Evolutionary conservation across 2,329 filamentous ascomycete species (phyloP), one percentile per base, ranked within the genome.

Genomic region (Fusarium sp.): DNA sequence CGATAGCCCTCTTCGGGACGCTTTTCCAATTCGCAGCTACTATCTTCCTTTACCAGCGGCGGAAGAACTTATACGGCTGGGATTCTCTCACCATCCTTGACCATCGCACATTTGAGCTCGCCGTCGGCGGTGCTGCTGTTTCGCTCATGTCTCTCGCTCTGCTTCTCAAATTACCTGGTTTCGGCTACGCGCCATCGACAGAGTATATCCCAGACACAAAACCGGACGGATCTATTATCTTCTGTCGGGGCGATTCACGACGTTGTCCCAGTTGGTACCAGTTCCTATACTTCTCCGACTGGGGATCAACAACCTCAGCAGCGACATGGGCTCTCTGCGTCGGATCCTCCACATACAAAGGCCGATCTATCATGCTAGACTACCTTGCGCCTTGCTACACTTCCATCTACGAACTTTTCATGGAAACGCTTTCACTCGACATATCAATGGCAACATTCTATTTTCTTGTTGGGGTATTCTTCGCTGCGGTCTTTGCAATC

Each of bases 21-120:
- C 23, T 67, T 0, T 67, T 59, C 8, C 58, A 67, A 13, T 67
- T 61, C 5, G 23, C 11, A 0, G 27, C 63, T 6, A 64, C 64
- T 2, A 39, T 67, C 3, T 58, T 67, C 5, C 33, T 67, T 5
- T 48, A 67, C 2, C 43, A n/a, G 6, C 40, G 58, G 6, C 54
- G 58, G 6, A 27, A 45, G 2, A 11, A 25, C 1, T 8, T 55
- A 1, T 14, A 48, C 4, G 63, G 58, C 4, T 39, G 37, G 48
- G 48, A 64, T 1, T 37, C 58, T 4, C 53, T 67, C 0, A 45
- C 58, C 8, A 37, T 67, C 1, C 6, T 62, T 4, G 64, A 67
- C 4, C 45, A 67, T 8, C 58, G 52, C 4, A 51, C 52, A 10
- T 67, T 67, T 3, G 64, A 67, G 29, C 33, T 67, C 3, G 33